Conservation (phyloP, 768 basidiomycete genomes). For the Naganishia antarctica region DNA sequence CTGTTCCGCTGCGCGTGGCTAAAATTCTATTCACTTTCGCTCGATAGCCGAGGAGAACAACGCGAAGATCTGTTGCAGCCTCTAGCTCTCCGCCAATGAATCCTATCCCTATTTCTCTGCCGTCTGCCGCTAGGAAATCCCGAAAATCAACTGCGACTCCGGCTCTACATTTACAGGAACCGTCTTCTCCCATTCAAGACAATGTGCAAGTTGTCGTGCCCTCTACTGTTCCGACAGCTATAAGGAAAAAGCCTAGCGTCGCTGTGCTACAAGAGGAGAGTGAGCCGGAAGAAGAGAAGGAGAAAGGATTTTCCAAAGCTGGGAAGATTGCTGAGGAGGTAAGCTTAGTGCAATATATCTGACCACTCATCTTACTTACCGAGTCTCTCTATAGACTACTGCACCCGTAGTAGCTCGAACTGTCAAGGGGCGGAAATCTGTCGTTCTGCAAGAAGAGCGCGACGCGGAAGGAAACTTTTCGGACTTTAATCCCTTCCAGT, state of each 20-base stretch:
- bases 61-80: constrained; percentile 12
- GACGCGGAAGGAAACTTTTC: constrained; percentile 34
- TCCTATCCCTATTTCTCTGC: neutral
- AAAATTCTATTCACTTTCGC: too few relatives aligned
- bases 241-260: constrained; percentile 2
- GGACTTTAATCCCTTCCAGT: constrained; percentile 48
- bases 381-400: neutral
- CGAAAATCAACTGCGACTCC: neutral
- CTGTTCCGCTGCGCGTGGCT: too few relatives aligned
- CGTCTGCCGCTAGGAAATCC: constrained; percentile 1
- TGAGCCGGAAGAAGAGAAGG: constrained; percentile 25
- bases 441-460: constrained; percentile 1
- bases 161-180: neutral
- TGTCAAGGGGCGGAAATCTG: constrained; percentile 4
- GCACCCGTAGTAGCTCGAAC: constrained; percentile 20
- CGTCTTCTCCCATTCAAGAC: constrained; percentile 1
- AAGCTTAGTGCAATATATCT: neutral
- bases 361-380: neutral
- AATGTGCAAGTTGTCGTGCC: constrained; percentile 6
- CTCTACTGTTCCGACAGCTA: neutral
- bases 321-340: constrained; percentile 19
- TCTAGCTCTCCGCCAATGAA: constrained; percentile 1
- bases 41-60: constrained; percentile 7
- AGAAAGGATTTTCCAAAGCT: constrained; percentile 7
- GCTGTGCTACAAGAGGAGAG: constrained; percentile 16